Evolutionary conservation across 768 basidiomycete species (phyloP).

Genomic region (Boletus barrowsii): DNA sequence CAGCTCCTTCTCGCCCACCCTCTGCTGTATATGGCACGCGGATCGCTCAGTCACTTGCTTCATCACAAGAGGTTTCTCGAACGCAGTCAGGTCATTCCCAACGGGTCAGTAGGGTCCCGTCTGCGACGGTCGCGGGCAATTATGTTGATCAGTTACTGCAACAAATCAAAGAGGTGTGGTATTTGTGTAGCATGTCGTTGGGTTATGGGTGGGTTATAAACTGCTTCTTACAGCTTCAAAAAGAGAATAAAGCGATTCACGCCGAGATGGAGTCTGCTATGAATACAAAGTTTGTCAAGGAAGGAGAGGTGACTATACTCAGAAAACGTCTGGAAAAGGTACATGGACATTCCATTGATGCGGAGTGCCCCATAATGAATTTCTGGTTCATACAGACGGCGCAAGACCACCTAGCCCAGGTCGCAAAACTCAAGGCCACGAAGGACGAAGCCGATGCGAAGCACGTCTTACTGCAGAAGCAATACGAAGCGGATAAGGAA

Average conservation of each 20-base stretch:
- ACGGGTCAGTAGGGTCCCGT: constrained; percentile 4
- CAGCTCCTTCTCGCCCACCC: constrained; percentile 11
- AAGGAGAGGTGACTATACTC: constrained; percentile 69
- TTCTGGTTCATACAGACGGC: constrained; percentile 39
- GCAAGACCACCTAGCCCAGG: constrained; percentile 56
- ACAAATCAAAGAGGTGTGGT: constrained; percentile 49
- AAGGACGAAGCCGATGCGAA: constrained; percentile 61
- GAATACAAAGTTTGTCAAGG: constrained; percentile 53
- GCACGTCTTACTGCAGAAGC: constrained; percentile 53
- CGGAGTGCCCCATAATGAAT: not conserved
- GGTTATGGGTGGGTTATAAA: constrained; percentile 11
- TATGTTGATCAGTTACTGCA: constrained; percentile 22
- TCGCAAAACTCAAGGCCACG: constrained; percentile 53
- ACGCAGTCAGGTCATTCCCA: constrained; percentile 13
- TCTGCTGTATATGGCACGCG: constrained; percentile 14
- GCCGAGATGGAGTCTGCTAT: constrained; percentile 44
- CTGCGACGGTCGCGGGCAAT: not conserved
- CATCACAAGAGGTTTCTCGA: constrained; percentile 20
- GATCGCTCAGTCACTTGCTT: constrained; percentile 9
- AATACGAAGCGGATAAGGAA: constrained; percentile 67
- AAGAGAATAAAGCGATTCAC: constrained; percentile 47
- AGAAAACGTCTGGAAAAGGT: constrained; percentile 71
- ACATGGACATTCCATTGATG: not conserved
- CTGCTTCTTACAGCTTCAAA: constrained; percentile 41
- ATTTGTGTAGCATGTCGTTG: constrained; percentile 2